Percentiles rank a stretch among this genome's conserved stretches.
Conservation (phyloP, 176 grass and related monocot genomes). For the Alopecurus myosuroides region DNA sequence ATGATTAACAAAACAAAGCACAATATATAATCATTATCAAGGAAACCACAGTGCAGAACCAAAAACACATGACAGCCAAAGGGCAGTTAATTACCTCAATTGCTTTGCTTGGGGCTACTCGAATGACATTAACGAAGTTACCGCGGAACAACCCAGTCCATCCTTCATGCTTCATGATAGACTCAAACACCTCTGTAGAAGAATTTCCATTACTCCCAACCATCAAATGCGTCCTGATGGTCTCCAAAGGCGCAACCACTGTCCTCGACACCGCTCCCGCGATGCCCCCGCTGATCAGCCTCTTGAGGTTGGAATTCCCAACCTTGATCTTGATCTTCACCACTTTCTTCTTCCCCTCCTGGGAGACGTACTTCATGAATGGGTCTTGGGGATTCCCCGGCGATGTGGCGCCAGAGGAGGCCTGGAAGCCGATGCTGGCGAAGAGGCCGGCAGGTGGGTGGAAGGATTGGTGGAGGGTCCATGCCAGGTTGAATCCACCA, state of each 20-base stretch:
- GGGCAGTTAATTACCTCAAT: slow-evolving; percentile 61
- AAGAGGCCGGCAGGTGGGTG: slow-evolving; percentile 49
- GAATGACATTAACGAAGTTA: slow-evolving; percentile 89
- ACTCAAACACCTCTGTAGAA: slow-evolving; percentile 44
- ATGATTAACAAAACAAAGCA: not conserved
- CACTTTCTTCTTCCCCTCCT: slow-evolving; percentile 28
- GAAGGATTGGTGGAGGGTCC: slow-evolving; percentile 50
- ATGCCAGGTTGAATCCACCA: slow-evolving; percentile 33
- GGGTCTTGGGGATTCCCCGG: slow-evolving; percentile 12
- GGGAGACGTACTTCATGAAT: slow-evolving; percentile 34
- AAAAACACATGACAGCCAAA: not conserved
- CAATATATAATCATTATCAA: not conserved
- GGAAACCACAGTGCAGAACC: not conserved
- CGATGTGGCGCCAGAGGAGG: slow-evolving; percentile 2
- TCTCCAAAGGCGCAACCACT: slow-evolving; percentile 73
- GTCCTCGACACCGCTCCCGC: slow-evolving; percentile 71
- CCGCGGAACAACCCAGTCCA: slow-evolving; percentile 86
- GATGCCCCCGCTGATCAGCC: slow-evolving; percentile 69
- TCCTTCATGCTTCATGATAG: slow-evolving; percentile 76
- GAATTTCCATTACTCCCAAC: slow-evolving; percentile 89
- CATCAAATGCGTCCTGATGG: slow-evolving; percentile 88
- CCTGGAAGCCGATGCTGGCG: slow-evolving; percentile 40
- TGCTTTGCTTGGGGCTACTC: slow-evolving; percentile 88
- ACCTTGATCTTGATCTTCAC: slow-evolving; percentile 54
- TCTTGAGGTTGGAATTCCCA: slow-evolving; percentile 62